These are phyloP conservation scores for Monotropa hypopitys DNA, from an alignment of 179 eudicot species.

Conservation along the genomic window DNA sequence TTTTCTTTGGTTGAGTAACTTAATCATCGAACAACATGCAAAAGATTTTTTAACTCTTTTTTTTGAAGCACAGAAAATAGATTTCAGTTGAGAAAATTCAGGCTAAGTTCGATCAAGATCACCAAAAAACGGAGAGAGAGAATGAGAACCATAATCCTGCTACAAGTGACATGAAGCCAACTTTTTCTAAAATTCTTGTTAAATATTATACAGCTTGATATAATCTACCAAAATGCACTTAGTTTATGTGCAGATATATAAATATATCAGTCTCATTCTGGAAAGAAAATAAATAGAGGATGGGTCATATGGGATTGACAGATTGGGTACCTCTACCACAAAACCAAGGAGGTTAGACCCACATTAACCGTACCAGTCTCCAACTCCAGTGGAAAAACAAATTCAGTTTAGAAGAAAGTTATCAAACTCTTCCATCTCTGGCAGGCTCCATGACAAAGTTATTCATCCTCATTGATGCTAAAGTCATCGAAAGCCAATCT, in stretches of 20 bases:
- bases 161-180: background rate
- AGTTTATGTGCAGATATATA: background rate
- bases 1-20: too few species aligned
- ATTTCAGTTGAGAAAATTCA: too few species aligned
- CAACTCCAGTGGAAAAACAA: background rate
- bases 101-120: too few species aligned
- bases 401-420: background rate
- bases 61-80: too few species aligned
- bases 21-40: too few species aligned
- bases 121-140: too few species aligned
- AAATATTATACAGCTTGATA: background rate
- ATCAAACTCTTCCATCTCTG: background rate
- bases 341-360: background rate
- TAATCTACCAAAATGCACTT: conserved; percentile 3
- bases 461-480: background rate
- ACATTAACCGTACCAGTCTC: background rate
- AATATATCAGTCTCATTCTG: background rate
- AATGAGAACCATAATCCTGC: background rate
- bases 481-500: background rate
- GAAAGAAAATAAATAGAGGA: background rate
- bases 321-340: background rate
- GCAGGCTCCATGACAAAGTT: background rate
- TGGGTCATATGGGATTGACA: background rate
- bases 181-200: background rate
- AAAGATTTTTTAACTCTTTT: too few species aligned